Evolutionary conservation across 78 protist genomes (phyloP), one percentile per base, ranked within the genome.

Genomic region (Dictyostelium purpureum): DNA sequence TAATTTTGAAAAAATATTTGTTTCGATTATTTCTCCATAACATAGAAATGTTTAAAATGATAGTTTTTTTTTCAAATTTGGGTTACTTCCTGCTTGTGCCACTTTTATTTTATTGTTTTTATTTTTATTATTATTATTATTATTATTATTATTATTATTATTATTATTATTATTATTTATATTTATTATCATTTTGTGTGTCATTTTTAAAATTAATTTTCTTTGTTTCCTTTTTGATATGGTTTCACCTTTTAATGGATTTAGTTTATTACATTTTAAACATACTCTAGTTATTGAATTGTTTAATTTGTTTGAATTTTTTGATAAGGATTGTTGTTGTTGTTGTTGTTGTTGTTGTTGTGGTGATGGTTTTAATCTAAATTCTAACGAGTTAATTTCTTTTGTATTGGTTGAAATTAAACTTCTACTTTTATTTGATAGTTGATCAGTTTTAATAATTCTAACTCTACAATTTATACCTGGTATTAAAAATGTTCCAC

Each of bases 391-490:
- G 51, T 74, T 74, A 43, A 71, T 74, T 49, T 74, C 80, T 49
- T 26, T 21, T 37, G 63, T 49, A 33, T 11, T 26, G 1, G 71
- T 21, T 18, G 42, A 42, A 1, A 47, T 79, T 49, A 31, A 31
- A 4, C 45, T 26, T 79, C 26, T 40, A 0, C 49, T 33, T 28
- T 49, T 79, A 65, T 43, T 65, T 43, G 59, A 61, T 45, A 43
- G n/a, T 2, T 33, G 42, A 2, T 26, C 18, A 33, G 40, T 67
- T 38, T 33, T 24, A 49, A 35, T 52, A 0, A 79, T 47, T 47
- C 88, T 61, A 65, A 80, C 75, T 24, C 52, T 49, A 67, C 89
- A 80, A 67, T 80, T 80, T 9, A 80, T 54, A 51, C 89, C 78
- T 1, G 89, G 79, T 19, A 80, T 38, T 52, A 80, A 24, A 28